phyloP scores from a whole-genome alignment of 2,329 filamentous ascomycete species.

The Fonsecaea erecta region DNA sequence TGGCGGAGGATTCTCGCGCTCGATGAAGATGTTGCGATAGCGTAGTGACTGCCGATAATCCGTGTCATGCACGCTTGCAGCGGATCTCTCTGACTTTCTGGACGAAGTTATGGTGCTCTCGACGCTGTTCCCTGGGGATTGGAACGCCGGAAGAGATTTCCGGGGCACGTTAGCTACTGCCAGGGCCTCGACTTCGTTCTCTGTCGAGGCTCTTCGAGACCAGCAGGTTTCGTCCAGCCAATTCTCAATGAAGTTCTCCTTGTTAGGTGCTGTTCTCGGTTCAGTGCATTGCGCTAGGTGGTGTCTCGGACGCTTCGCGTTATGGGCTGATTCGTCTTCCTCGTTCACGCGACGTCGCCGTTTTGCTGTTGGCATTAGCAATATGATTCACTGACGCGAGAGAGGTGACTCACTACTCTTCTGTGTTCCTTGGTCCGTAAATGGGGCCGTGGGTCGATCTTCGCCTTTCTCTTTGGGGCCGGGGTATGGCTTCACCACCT shows the following conservation, averaged over 20 bases:
- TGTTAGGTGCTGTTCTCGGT: conserved; percentile 11
- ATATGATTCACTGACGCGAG: conserved; percentile 3
- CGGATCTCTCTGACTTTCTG: conserved; percentile 21
- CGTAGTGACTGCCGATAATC: conserved; percentile 19
- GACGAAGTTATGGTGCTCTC: conserved; percentile 11
- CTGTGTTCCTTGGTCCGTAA: not conserved
- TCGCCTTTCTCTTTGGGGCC: conserved; percentile 8
- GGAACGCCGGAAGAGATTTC: conserved; percentile 2
- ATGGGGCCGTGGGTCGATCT: conserved; percentile 7
- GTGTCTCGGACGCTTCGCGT: conserved; percentile 19
- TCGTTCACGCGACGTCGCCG: conserved; percentile 4
- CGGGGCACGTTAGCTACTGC: conserved; percentile 8
- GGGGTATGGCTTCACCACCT: conserved; percentile 5
- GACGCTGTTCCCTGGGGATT: conserved; percentile 5
- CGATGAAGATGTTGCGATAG: conserved; percentile 18
- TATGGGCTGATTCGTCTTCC: conserved; percentile 16
- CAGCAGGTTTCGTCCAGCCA: conserved; percentile 22
- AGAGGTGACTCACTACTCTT: conserved; percentile 15
- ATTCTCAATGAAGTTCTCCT: conserved; percentile 21
- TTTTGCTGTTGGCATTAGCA: conserved; percentile 16
- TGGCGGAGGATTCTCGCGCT: conserved; percentile 10
- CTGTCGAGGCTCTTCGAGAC: conserved; percentile 14
- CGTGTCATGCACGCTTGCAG: conserved; percentile 17
- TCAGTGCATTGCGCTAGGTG: not conserved
- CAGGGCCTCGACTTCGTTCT: conserved; percentile 7